Conservation (phyloP, 177 flowering plant genomes). For the Vitis hybrid region DNA sequence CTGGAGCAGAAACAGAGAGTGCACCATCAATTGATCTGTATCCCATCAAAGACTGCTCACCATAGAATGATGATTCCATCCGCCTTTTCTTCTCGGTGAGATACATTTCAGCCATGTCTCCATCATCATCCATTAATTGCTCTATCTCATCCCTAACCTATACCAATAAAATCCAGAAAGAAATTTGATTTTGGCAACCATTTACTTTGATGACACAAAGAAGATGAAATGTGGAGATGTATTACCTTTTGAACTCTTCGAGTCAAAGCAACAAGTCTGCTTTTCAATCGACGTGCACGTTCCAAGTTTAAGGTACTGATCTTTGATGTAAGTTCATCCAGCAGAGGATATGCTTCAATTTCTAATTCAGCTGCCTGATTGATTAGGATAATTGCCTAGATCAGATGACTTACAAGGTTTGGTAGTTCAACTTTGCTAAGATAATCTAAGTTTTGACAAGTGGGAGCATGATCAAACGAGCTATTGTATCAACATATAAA, state of each 20-base stretch:
- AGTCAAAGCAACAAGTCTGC: constrained; percentile 83
- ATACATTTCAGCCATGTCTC: constrained; percentile 93
- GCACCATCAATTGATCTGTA: constrained; percentile 49
- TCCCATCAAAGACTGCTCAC: constrained; percentile 65
- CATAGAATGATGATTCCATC: constrained; percentile 59
- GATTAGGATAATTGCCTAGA: constrained; percentile 1
- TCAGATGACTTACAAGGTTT: background rate
- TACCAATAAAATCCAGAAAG: constrained; percentile 9
- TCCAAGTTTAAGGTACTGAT: constrained; percentile 78
- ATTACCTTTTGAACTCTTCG: constrained; percentile 83
- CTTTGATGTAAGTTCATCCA: constrained; percentile 82
- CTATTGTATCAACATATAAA: no score
- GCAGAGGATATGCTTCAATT: constrained; percentile 77
- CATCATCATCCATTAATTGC: constrained; percentile 91
- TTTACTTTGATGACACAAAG: background rate
- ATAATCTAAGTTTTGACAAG: no score
- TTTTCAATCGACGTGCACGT: constrained; percentile 68
- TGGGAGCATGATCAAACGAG: no score
- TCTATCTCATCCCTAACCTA: constrained; percentile 91
- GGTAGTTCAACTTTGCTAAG: no score
- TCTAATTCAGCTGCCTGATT: constrained; percentile 75
- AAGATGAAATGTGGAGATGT: background rate
- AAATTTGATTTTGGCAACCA: background rate
- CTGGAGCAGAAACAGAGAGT: constrained; percentile 68
- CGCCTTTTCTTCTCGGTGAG: constrained; percentile 76